These are phyloP conservation scores for Mortierella sp. DNA, from an alignment of 371 early-diverging fungal species.

Conservation along the genomic window DNA sequence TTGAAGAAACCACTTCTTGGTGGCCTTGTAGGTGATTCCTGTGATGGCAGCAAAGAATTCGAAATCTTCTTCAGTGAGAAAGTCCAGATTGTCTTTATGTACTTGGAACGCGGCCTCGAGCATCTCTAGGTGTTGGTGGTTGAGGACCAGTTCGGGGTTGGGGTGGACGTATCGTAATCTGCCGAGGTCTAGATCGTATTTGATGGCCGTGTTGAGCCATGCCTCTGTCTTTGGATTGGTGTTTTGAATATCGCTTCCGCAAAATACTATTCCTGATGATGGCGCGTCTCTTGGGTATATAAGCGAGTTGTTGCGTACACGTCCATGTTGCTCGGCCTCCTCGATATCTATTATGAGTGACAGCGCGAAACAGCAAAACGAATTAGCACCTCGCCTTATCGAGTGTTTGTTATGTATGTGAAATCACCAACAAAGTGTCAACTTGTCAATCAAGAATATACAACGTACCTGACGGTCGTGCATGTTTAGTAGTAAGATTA, in stretches of 20 bases:
- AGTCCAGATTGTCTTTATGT: background rate
- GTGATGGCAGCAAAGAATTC: constrained; percentile 15
- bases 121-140: background rate
- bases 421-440: too few species aligned
- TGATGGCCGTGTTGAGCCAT: background rate
- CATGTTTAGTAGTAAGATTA: background rate
- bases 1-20: background rate
- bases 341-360: background rate
- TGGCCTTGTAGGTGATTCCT: background rate
- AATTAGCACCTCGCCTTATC: too few species aligned
- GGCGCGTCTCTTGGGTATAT: too few species aligned
- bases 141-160: background rate
- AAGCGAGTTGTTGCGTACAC: background rate
- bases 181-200: background rate
- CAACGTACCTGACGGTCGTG: background rate
- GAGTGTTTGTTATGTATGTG: too few species aligned
- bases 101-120: constrained; percentile 4
- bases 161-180: constrained; percentile 5
- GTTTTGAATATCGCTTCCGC: background rate
- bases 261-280: background rate
- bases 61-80: constrained; percentile 10
- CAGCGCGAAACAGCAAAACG: too few species aligned
- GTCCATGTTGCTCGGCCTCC: background rate
- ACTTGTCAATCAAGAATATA: too few species aligned
- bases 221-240: background rate